Conservation (phyloP, 83 land plant genomes). For the Isoetes engelmannii region DNA sequence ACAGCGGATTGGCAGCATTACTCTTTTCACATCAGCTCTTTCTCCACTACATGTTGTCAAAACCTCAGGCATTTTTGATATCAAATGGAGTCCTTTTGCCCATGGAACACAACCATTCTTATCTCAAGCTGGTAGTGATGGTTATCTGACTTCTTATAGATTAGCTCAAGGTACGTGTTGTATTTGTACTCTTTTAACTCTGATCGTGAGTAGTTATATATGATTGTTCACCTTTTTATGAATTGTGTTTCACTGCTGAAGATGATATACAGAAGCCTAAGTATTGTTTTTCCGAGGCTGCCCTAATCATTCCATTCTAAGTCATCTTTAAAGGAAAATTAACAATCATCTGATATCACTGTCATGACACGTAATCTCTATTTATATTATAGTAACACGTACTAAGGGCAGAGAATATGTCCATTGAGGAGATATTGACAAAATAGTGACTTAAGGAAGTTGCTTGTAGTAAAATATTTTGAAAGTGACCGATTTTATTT, state of each 20-base stretch:
- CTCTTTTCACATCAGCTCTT: slow-evolving; percentile 44
- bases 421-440: too few species aligned
- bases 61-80: slow-evolving; percentile 79
- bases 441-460: too few species aligned
- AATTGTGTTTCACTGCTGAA: not conserved
- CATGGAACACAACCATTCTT: slow-evolving; percentile 32
- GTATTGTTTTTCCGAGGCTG: not conserved
- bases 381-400: too few species aligned
- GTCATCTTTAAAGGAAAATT: too few species aligned
- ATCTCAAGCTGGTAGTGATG: slow-evolving; percentile 86
- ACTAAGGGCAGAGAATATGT: too few species aligned
- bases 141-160: slow-evolving; percentile 37
- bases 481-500: too few species aligned
- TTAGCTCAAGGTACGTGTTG: slow-evolving; percentile 27
- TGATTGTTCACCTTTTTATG: not conserved
- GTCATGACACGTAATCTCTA: too few species aligned
- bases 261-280: not conserved
- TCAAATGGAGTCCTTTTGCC: slow-evolving; percentile 62
- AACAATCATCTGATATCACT: too few species aligned
- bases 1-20: slow-evolving; percentile 51
- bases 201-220: not conserved
- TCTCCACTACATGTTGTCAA: slow-evolving; percentile 33
- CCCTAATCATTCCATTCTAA: too few species aligned
- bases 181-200: not conserved
- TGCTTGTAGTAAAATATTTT: too few species aligned